Percentiles rank a stretch among this genome's conserved stretches.
phyloP scores from a whole-genome alignment of 805 yeast species.

The Saccharomycopsis javanensis region DNA sequence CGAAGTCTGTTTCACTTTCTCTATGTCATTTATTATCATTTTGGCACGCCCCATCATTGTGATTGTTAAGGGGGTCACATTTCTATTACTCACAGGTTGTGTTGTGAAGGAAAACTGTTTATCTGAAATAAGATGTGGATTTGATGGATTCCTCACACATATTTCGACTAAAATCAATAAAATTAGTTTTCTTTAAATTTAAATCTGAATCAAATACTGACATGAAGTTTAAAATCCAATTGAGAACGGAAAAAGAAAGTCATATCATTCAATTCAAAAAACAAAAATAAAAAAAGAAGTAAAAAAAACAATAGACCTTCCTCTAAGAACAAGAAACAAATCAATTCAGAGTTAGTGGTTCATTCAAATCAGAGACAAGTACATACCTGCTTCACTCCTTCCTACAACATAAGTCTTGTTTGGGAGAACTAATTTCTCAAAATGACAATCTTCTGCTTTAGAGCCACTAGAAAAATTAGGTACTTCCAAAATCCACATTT shows the following conservation, averaged over 20 bases:
- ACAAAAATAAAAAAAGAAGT: too few species aligned
- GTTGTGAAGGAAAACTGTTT: neutral
- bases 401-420: conserved; percentile 10
- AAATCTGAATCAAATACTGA: too few species aligned
- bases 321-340: too few species aligned
- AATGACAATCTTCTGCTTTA: neutral
- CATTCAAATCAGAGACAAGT: neutral
- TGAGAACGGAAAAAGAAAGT: too few species aligned
- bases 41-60: conserved; percentile 6
- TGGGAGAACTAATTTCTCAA: conserved; percentile 8
- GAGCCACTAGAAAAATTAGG: neutral
- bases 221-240: too few species aligned
- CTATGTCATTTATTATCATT: neutral
- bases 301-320: too few species aligned
- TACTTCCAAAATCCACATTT: conserved; percentile 3
- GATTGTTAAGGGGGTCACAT: neutral
- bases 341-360: too few species aligned
- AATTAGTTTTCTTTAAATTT: too few species aligned
- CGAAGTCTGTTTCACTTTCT: neutral
- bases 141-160: neutral
- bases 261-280: too few species aligned
- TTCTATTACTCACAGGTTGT: neutral
- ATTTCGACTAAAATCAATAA: neutral
- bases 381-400: conserved; percentile 6
- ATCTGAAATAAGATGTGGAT: neutral